Percentiles rank a stretch among this genome's conserved stretches.
phyloP scores from a whole-genome alignment of 345 rosid genomes.

The Limnanthes douglasii region DNA sequence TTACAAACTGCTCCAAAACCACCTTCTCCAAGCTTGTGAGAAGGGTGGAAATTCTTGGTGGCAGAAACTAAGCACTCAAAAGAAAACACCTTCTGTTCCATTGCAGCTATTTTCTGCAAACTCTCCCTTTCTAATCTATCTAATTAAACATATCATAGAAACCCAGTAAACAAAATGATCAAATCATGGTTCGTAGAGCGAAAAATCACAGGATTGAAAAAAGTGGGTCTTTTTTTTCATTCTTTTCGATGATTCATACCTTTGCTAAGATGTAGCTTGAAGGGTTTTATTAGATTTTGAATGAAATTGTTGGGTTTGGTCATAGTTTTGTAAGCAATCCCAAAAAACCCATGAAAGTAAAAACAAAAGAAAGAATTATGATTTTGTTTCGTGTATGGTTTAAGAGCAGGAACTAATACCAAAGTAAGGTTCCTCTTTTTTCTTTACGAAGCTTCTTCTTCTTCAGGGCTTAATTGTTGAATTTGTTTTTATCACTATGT shows the following conservation, averaged over 20 bases:
- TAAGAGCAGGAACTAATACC: constrained; percentile 7
- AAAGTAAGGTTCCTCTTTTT: background rate
- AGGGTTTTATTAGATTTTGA: constrained; percentile 28
- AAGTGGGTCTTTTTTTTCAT: constrained; percentile 9
- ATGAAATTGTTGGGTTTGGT: constrained; percentile 38
- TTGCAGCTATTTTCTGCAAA: constrained; percentile 58
- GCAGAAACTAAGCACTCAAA: constrained; percentile 55
- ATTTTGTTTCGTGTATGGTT: background rate
- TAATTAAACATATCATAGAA: constrained; percentile 6
- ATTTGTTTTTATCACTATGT: background rate
- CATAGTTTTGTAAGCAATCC: constrained; percentile 11
- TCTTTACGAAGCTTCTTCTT: background rate
- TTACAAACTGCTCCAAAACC: constrained; percentile 93
- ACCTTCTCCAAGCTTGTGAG: constrained; percentile 87
- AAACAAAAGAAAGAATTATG: background rate
- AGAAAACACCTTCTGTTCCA: constrained; percentile 71
- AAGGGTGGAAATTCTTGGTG: constrained; percentile 55
- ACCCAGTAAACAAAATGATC: constrained; percentile 4
- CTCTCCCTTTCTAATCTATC: constrained; percentile 27
- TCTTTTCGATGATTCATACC: too few relatives aligned
- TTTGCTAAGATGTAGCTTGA: constrained; percentile 30
- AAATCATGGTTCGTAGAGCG: too few relatives aligned
- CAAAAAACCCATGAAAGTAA: constrained; percentile 14
- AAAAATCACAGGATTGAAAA: background rate
- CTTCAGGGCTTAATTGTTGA: background rate